phyloP scores from a whole-genome alignment of 2,329 filamentous ascomycete species.

The Botrytis elliptica region DNA sequence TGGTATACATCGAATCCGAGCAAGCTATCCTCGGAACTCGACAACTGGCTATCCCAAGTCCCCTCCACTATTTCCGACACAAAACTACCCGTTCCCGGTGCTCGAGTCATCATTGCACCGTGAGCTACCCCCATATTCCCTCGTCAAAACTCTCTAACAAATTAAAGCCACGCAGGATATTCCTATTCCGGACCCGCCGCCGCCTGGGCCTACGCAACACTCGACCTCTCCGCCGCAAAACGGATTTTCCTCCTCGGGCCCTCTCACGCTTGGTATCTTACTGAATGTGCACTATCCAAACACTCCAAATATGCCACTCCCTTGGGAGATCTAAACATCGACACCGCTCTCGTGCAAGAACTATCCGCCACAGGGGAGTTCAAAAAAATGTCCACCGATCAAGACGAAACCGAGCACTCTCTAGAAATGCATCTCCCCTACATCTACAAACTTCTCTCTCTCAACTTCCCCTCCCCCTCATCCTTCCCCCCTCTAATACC shows the following conservation, averaged over 20 bases:
- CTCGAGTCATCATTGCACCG: conserved; percentile 89
- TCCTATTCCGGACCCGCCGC: conserved; percentile 87
- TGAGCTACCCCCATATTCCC: conserved; percentile 49
- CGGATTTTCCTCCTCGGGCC: conserved; percentile 90
- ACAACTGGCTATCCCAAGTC: conserved; percentile 71
- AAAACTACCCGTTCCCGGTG: conserved; percentile 66
- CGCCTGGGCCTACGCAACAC: conserved; percentile 88
- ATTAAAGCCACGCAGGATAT: conserved; percentile 83
- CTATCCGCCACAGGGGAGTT: conserved; percentile 57
- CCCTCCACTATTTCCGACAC: conserved; percentile 60
- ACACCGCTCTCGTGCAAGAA: conserved; percentile 53
- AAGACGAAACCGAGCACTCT: conserved; percentile 85
- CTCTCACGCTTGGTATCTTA: conserved; percentile 82
- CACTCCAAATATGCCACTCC: conserved; percentile 73
- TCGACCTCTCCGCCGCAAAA: conserved; percentile 75
- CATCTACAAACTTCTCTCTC: conserved; percentile 72
- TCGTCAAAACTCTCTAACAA: neutral
- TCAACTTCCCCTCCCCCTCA: conserved; percentile 47
- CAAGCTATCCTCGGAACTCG: conserved; percentile 66
- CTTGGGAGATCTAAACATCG: conserved; percentile 67
- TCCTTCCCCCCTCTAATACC: conserved; percentile 74
- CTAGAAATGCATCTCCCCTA: conserved; percentile 97
- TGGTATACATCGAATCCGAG: conserved; percentile 73
- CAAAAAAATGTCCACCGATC: conserved; percentile 59
- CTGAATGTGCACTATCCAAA: conserved; percentile 71